A percentile compares a stretch with the other conserved stretches of the same genome.
Evolutionary conservation across 768 basidiomycete species (phyloP).

Genomic region (Trametes maxima): DNA sequence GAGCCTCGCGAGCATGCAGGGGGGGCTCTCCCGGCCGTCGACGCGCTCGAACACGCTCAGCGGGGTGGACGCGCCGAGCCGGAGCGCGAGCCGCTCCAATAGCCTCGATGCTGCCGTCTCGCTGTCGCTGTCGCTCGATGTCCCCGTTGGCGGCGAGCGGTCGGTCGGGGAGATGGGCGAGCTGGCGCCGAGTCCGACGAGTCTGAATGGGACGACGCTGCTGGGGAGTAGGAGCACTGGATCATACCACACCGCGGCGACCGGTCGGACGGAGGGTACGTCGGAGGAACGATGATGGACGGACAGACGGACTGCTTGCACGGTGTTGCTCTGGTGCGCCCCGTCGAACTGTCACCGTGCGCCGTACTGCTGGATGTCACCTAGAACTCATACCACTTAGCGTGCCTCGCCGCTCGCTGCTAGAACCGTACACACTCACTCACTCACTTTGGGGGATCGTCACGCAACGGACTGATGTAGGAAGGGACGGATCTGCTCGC

Average conservation of each 20-base stretch:
- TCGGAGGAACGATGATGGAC: not conserved
- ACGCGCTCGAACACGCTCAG: conserved; percentile 33
- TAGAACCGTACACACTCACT: not conserved
- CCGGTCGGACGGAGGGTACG: not conserved
- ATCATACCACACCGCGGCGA: conserved; percentile 13
- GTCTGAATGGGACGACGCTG: conserved; percentile 4
- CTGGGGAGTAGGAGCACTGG: conserved; percentile 15
- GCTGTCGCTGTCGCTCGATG: conserved; percentile 25
- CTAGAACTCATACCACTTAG: conserved; percentile 11
- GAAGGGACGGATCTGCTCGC: conserved; percentile 12
- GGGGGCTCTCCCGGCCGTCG: conserved; percentile 29
- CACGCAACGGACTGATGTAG: conserved; percentile 10
- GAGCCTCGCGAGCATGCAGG: conserved; percentile 30
- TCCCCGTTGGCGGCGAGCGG: conserved; percentile 2
- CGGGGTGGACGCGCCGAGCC: conserved; percentile 25
- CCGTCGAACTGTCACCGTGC: not conserved
- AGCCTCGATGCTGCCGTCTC: conserved; percentile 31
- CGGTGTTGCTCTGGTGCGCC: not conserved
- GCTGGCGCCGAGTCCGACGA: conserved; percentile 18
- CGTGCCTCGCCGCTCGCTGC: conserved; percentile 2
- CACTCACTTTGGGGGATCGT: conserved; percentile 12
- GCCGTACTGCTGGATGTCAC: not conserved
- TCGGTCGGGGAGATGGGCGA: conserved; percentile 14
- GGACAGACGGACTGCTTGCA: not conserved
- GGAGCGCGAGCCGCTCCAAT: conserved; percentile 28